phyloP scores from a whole-genome alignment of 106 monocot species.

The Dendrobium officinale region DNA sequence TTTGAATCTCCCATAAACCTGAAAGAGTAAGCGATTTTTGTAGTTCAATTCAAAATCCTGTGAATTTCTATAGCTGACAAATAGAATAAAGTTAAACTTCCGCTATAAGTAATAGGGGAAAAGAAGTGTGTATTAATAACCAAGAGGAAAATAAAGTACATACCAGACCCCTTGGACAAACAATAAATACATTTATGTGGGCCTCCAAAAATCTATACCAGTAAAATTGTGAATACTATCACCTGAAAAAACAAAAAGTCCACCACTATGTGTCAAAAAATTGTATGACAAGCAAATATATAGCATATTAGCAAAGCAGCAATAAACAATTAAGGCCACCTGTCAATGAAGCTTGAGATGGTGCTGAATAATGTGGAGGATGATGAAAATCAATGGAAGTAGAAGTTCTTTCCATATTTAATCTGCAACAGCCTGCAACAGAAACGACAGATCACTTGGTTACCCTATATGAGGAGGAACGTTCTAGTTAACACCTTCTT shows the following conservation, averaged over 20 bases:
- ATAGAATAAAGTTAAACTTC: neutral
- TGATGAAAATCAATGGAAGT: slow-evolving; percentile 41
- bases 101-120: neutral
- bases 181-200: slow-evolving; percentile 27
- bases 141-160: neutral
- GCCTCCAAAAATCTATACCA: slow-evolving; percentile 72
- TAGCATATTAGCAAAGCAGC: neutral
- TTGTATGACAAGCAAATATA: neutral
- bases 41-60: slow-evolving; percentile 1
- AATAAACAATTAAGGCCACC: slow-evolving; percentile 24
- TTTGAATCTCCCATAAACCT: slow-evolving; percentile 1
- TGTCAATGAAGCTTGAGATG: slow-evolving; percentile 33
- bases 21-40: neutral
- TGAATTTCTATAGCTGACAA: neutral
- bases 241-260: slow-evolving; percentile 17
- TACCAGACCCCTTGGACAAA: slow-evolving; percentile 14
- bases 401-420: slow-evolving; percentile 50
- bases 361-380: slow-evolving; percentile 28
- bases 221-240: slow-evolving; percentile 48
- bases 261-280: slow-evolving; percentile 14
- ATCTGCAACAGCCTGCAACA: slow-evolving; percentile 43
- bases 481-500: neutral
- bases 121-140: neutral
- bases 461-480: neutral
- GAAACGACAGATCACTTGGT: slow-evolving; percentile 1